Evolutionary conservation across 306 rosid species (phyloP).

Genomic region (Ceratonia siliqua): DNA sequence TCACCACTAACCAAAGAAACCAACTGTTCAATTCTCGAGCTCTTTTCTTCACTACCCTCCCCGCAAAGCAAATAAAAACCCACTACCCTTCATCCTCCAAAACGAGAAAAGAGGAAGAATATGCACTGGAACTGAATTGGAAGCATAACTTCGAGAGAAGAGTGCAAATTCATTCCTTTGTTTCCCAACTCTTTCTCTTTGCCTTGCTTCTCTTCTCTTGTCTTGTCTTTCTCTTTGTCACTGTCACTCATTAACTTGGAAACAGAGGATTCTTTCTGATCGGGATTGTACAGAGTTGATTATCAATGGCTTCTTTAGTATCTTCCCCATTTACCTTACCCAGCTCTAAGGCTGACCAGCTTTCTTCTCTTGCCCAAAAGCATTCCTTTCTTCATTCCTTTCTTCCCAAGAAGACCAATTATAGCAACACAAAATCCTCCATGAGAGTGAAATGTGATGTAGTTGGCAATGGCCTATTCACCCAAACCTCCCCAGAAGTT

Average conservation of each 20-base stretch:
- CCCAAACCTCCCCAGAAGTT: constrained; percentile 90
- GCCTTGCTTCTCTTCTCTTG: not conserved
- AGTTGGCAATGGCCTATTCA: constrained; percentile 89
- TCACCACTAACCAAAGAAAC: constrained; percentile 46
- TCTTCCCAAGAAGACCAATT: constrained; percentile 66
- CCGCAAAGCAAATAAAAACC: constrained; percentile 19
- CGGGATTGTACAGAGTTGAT: constrained; percentile 26
- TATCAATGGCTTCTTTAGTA: constrained; percentile 80
- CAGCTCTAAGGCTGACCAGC: constrained; percentile 61
- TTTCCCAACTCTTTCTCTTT: not conserved
- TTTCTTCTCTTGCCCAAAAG: constrained; percentile 65
- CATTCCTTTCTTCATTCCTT: constrained; percentile 86
- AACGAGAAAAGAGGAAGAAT: not conserved
- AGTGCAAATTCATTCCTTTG: constrained; percentile 11
- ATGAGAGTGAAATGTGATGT: constrained; percentile 73
- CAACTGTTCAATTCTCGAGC: constrained; percentile 19
- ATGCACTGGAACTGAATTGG: constrained; percentile 29
- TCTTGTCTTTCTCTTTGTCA: not conserved
- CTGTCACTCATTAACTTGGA: constrained; percentile 2
- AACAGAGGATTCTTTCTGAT: constrained; percentile 25
- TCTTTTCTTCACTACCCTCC: not conserved
- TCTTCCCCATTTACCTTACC: constrained; percentile 72
- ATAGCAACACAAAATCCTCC: constrained; percentile 43
- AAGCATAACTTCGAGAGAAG: constrained; percentile 22
- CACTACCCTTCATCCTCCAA: not conserved